phyloP scores from a whole-genome alignment of 208 protist species.

The Borovskyia barvae region DNA sequence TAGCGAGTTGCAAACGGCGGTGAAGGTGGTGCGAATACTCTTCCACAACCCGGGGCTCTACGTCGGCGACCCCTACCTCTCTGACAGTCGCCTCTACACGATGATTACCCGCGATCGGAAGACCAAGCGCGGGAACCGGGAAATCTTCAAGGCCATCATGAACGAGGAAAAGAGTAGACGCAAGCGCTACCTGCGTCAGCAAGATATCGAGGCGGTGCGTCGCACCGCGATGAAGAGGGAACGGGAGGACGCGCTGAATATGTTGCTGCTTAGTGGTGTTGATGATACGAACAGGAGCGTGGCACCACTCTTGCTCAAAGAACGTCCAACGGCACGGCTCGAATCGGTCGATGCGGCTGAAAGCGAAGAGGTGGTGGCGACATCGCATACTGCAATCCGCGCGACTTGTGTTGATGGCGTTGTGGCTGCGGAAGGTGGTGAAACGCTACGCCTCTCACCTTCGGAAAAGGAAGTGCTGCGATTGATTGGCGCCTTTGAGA shows the following conservation, averaged over 20 bases:
- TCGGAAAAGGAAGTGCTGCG: constrained; percentile 49
- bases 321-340: not conserved
- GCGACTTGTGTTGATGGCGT: not conserved
- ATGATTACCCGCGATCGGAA: constrained; percentile 90
- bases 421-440: not conserved
- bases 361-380: not conserved
- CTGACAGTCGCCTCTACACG: constrained; percentile 86
- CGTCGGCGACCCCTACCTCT: constrained; percentile 75
- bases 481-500: constrained; percentile 82
- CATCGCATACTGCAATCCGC: not conserved
- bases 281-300: not conserved
- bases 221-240: constrained; percentile 87
- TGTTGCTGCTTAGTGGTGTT: constrained; percentile 38
- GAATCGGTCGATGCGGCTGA: not conserved
- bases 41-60: constrained; percentile 80
- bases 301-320: constrained; percentile 3
- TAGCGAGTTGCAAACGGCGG: constrained; percentile 61
- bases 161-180: constrained; percentile 79
- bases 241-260: constrained; percentile 73
- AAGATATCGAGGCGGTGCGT: constrained; percentile 66
- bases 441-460: constrained; percentile 4
- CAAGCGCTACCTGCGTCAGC: constrained; percentile 61
- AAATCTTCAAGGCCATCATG: constrained; percentile 79
- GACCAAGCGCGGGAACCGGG: constrained; percentile 70
- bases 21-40: constrained; percentile 79